Evolutionary conservation across 768 basidiomycete genomes (phyloP).

Genomic region (Paxillus involutus): DNA sequence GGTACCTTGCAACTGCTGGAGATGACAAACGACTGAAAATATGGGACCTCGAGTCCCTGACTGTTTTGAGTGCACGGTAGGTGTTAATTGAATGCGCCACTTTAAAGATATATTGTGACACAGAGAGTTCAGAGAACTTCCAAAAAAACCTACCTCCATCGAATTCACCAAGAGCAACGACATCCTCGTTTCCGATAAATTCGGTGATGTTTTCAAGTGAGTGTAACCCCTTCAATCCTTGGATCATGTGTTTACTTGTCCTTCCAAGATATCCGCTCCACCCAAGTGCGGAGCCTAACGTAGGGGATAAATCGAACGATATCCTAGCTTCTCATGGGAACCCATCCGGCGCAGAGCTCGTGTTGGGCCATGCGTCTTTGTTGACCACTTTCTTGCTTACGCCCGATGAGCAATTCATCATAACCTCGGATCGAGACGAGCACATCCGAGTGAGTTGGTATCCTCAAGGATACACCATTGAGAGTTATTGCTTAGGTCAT

Average conservation of each 20-base stretch:
- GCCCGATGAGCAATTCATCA: slow-evolving; percentile 66
- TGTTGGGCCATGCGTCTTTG: slow-evolving; percentile 88
- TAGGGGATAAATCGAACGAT: slow-evolving; percentile 31
- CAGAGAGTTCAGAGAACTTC: slow-evolving; percentile 57
- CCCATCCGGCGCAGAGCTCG: slow-evolving; percentile 62
- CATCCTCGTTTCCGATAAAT: slow-evolving; percentile 89
- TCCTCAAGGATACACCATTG: slow-evolving; percentile 83
- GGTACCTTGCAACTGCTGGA: slow-evolving; percentile 58
- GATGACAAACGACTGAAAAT: slow-evolving; percentile 85
- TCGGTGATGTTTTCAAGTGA: slow-evolving; percentile 89
- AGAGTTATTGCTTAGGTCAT: slow-evolving; percentile 86
- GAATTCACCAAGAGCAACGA: slow-evolving; percentile 60
- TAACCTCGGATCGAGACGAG: slow-evolving; percentile 94
- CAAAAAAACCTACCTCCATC: slow-evolving; percentile 79
- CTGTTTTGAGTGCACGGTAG: slow-evolving; percentile 63
- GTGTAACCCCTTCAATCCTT: slow-evolving; percentile 6
- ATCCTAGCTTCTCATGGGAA: slow-evolving; percentile 63
- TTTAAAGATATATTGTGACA: not conserved
- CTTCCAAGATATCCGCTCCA: slow-evolving; percentile 60
- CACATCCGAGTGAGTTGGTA: slow-evolving; percentile 92
- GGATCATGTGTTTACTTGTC: not conserved
- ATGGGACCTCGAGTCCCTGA: slow-evolving; percentile 61
- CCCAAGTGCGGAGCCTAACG: slow-evolving; percentile 9
- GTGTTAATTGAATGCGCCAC: slow-evolving; percentile 8
- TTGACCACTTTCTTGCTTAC: slow-evolving; percentile 74